phyloP scores from a whole-genome alignment of 768 basidiomycete species.

The Amanita polypyramis region DNA sequence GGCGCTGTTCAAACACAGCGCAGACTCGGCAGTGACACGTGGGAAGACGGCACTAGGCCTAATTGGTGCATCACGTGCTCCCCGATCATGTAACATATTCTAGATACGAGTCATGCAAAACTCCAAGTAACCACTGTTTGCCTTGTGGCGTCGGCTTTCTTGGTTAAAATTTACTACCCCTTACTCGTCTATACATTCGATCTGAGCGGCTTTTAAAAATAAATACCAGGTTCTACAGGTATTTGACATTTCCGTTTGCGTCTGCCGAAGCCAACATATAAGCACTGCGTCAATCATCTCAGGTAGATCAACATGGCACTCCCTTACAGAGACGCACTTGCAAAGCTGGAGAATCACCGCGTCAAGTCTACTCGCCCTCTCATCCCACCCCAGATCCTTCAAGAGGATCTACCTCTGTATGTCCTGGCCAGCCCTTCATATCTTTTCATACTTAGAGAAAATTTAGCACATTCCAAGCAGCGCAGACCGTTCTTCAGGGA shows the following conservation, averaged over 20 bases:
- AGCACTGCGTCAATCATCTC: background rate
- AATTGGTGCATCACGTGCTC: background rate
- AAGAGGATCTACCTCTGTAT: slow-evolving; percentile 86
- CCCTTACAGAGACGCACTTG: slow-evolving; percentile 69
- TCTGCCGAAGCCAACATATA: no score
- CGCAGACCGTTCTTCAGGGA: slow-evolving; percentile 85
- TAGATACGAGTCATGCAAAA: background rate
- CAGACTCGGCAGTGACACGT: background rate
- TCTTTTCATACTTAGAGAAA: slow-evolving; percentile 5
- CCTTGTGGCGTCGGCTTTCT: background rate
- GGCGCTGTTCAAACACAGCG: background rate
- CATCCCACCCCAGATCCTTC: slow-evolving; percentile 90
- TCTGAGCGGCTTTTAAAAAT: background rate
- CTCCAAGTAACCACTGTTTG: slow-evolving; percentile 1
- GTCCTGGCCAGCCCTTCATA: slow-evolving; percentile 16
- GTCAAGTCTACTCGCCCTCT: slow-evolving; percentile 82
- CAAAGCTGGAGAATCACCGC: slow-evolving; percentile 76
- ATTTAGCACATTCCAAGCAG: slow-evolving; percentile 61
- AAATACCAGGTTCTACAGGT: background rate
- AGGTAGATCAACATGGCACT: slow-evolving; percentile 43
- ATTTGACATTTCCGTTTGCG: background rate
- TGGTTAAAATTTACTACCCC: background rate
- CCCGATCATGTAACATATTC: background rate
- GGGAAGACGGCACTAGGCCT: background rate
- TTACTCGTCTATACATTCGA: background rate